A percentile compares a stretch with the other conserved stretches of the same genome.
These are phyloP conservation scores for Vishniacozyma victoriae DNA, from an alignment of 768 basidiomycete genomes.

Conservation along the genomic window DNA sequence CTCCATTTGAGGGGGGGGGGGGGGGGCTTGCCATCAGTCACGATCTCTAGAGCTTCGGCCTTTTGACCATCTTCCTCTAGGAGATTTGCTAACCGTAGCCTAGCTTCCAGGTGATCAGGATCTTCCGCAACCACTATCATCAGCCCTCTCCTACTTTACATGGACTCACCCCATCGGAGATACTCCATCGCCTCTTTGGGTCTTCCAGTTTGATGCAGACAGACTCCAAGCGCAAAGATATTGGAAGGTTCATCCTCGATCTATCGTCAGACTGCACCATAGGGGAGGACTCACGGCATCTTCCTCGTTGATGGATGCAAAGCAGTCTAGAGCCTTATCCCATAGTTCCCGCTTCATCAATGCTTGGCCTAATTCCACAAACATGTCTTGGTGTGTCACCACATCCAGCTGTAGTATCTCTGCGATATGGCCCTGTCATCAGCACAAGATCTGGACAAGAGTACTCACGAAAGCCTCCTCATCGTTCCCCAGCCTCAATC, in stretches of 20 bases:
- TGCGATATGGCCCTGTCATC: conserved; percentile 64
- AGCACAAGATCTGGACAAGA: not conserved
- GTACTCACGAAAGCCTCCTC: conserved; percentile 71
- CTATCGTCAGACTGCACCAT: conserved; percentile 48
- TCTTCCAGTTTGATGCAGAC: conserved; percentile 72
- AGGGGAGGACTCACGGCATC: conserved; percentile 56
- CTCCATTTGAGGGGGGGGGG: not conserved
- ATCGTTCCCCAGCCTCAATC: conserved; percentile 70
- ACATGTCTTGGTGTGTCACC: conserved; percentile 68
- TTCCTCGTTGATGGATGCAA: conserved; percentile 68
- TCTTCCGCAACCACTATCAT: conserved; percentile 66
- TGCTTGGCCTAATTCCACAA: conserved; percentile 77
- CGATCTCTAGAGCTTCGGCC: conserved; percentile 71
- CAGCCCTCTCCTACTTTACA: not conserved
- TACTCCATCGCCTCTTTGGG: conserved; percentile 30
- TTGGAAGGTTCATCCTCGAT: conserved; percentile 51
- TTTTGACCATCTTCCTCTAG: conserved; percentile 79
- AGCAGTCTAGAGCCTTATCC: conserved; percentile 71
- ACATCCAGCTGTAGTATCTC: conserved; percentile 67
- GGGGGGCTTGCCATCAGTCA: conserved; percentile 88
- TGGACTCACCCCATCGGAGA: not conserved
- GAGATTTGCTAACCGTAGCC: conserved; percentile 83
- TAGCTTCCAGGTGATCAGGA: conserved; percentile 70
- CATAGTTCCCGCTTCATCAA: conserved; percentile 71
- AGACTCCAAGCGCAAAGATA: conserved; percentile 64